Conservation (phyloP, 2,329 filamentous ascomycete genomes). For the Corinectria fuckeliana region DNA sequence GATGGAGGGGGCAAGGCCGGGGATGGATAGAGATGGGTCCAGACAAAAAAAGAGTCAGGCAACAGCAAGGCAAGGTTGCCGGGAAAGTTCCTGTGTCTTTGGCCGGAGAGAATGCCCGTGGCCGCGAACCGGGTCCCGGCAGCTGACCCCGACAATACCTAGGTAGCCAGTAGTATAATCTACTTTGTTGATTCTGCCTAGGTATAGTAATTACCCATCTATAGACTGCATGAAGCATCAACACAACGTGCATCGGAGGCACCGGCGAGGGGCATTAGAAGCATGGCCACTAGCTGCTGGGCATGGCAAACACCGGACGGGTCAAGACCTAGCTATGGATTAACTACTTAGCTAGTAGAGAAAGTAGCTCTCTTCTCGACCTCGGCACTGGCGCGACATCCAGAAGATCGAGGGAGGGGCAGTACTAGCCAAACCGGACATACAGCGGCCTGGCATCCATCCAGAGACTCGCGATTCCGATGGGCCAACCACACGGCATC, state of each 20-base stretch:
- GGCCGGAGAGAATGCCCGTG: background rate
- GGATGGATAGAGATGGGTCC: slow-evolving; percentile 2
- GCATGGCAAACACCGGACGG: background rate
- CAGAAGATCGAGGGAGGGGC: background rate
- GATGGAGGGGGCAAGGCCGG: slow-evolving; percentile 9
- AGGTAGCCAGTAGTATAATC: no score
- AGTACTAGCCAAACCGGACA: background rate
- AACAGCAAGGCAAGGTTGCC: background rate
- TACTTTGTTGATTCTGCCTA: no score
- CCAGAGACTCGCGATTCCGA: slow-evolving; percentile 1
- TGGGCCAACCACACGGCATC: background rate
- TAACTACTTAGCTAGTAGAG: no score
- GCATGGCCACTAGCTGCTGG: background rate
- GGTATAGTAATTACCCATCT: no score
- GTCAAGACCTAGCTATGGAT: background rate
- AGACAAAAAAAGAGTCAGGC: slow-evolving; percentile 6
- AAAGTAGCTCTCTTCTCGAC: background rate
- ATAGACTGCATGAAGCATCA: background rate
- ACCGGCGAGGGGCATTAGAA: background rate
- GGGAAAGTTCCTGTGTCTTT: slow-evolving; percentile 9
- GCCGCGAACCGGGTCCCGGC: slow-evolving; percentile 5
- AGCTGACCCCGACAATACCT: slow-evolving; percentile 7
- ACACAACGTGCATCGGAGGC: background rate
- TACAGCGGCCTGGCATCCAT: background rate
- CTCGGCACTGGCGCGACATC: background rate